phyloP scores from a whole-genome alignment of 2,329 filamentous ascomycete species.

The Fusarium torulosum region DNA sequence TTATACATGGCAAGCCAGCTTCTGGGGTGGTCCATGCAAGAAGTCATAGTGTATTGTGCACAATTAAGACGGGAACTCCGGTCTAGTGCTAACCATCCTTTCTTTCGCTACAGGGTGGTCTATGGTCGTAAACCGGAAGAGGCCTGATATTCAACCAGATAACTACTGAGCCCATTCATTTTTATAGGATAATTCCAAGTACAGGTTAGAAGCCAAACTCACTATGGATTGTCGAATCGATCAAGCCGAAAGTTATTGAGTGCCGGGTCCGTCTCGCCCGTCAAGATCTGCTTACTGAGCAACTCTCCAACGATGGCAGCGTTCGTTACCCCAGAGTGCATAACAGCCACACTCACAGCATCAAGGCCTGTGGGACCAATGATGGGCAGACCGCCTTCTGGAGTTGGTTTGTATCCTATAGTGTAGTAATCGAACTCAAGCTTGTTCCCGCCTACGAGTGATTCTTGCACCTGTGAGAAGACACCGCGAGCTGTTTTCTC shows the following conservation, averaged over 20 bases:
- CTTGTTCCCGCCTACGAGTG: not conserved
- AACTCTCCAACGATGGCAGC: slow-evolving; percentile 35
- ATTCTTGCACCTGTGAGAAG: slow-evolving; percentile 10
- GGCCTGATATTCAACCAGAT: not conserved
- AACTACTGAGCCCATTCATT: too few relatives aligned
- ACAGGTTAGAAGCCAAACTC: not conserved
- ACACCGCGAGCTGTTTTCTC: slow-evolving; percentile 17
- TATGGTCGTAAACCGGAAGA: slow-evolving; percentile 4
- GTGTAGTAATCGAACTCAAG: slow-evolving; percentile 27
- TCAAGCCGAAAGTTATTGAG: not conserved
- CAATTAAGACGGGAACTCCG: slow-evolving; percentile 17
- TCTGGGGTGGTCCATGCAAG: too few relatives aligned
- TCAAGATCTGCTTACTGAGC: slow-evolving; percentile 21
- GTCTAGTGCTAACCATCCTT: slow-evolving; percentile 4
- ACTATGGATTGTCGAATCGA: not conserved
- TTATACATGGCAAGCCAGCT: too few relatives aligned
- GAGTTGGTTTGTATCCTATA: slow-evolving; percentile 27
- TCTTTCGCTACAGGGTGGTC: slow-evolving; percentile 4
- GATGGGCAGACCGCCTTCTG: slow-evolving; percentile 26
- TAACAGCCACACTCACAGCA: slow-evolving; percentile 25
- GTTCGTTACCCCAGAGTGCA: slow-evolving; percentile 39
- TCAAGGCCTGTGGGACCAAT: slow-evolving; percentile 27
- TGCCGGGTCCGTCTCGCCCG: not conserved
- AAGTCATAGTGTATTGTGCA: too few relatives aligned
- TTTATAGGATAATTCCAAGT: too few relatives aligned